Conservation (phyloP, 345 rosid species). For the Citrus glauca region DNA sequence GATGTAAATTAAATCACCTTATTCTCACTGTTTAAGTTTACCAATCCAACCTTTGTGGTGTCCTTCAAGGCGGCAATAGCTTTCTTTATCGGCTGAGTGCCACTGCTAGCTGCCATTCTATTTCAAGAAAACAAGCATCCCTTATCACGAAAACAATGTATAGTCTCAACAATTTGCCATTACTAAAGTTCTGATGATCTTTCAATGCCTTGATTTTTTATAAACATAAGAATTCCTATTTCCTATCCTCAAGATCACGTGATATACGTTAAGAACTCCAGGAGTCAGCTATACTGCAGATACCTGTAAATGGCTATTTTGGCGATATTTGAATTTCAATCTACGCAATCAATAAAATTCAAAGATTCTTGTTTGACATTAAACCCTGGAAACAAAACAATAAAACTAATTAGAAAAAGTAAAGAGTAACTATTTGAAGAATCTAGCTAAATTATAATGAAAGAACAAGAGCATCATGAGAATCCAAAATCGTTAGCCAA, state of each 20-base stretch:
- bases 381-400: background rate
- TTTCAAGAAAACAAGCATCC: conserved; percentile 7
- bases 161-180: background rate
- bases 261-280: too few species aligned
- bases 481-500: background rate
- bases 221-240: too few species aligned
- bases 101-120: conserved; percentile 31
- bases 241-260: too few species aligned
- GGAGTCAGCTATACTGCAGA: too few species aligned
- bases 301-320: too few species aligned
- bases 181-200: too few species aligned
- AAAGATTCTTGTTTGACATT: background rate
- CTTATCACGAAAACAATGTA: background rate
- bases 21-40: conserved; percentile 29
- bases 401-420: background rate
- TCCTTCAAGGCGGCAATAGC: conserved; percentile 40
- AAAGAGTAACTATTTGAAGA: background rate
- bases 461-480: background rate
- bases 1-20: conserved; percentile 19
- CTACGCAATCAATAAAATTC: background rate
- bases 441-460: background rate
- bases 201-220: too few species aligned
- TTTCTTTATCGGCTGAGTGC: conserved; percentile 27
- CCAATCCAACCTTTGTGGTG: conserved; percentile 36
- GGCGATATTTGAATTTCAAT: too few species aligned